Evolutionary conservation across 2,329 filamentous ascomycete species (phyloP), one percentile per base, ranked within the genome.

Genomic region (Arthrobotrys megalospora): DNA sequence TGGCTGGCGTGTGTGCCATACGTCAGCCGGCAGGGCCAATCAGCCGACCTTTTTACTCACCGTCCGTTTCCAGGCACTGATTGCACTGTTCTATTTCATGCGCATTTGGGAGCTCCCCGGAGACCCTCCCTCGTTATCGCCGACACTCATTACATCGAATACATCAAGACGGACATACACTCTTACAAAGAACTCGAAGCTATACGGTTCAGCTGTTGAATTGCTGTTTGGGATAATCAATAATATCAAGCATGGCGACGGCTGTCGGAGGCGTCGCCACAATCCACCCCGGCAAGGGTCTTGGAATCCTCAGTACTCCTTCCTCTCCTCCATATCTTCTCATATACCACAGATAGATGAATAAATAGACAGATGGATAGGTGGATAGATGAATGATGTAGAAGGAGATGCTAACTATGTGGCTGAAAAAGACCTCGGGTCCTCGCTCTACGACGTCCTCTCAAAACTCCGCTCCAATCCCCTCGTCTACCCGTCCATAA

Each of bases 391-490:
- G 14, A 21, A n/a, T 12, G 8, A 53, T 53, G 50, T 8, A 14
- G 28, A 16, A 45, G n/a, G 41, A 45, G 41, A 19, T 38, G 50
- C 62, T 75, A 52, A 75, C 62, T 34, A 12, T 19, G 50, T 6
- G 24, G 43, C 65, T 58, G 52, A 28, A 64, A 60, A 83, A 97
- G 94, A 91, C 62, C 90, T 99, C 73, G 96, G 96, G 71, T 92
- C 93, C 80, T 97, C 94, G 1, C 89, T 99, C 41, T 94, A 98
- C 85, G 93, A 97, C 83, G 89, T 96, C 82, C 86, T 98, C 77
- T 94, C 92, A 32, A 91, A 93, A 66, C 88, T 98, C 82, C 98
- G 97, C 84, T 91, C 93, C 66, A 93, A 97, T 83, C 91, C 97
- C 81, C 86, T 97, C 38, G 88, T 91, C 52, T 96, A 96, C 85